These are phyloP conservation scores for Macrotyloma uniflorum DNA, from an alignment of 306 rosid species.

Conservation along the genomic window DNA sequence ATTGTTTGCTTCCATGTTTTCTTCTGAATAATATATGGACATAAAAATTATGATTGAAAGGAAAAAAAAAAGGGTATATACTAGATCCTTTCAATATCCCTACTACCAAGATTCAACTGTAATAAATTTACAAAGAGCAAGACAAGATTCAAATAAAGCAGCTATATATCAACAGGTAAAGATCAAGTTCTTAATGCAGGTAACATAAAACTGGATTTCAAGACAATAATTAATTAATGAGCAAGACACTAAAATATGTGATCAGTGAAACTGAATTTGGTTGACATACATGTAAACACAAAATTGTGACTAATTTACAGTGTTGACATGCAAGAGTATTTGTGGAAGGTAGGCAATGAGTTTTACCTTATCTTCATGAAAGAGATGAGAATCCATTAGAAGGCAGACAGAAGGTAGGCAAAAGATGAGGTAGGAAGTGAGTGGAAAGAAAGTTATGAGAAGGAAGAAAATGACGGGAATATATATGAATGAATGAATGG, in stretches of 20 bases:
- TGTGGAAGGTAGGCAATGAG: neutral
- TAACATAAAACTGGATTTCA: neutral
- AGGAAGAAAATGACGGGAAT: neutral
- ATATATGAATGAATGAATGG: neutral
- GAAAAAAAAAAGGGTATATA: neutral
- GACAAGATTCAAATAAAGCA: conserved; percentile 1
- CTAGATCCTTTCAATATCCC: neutral
- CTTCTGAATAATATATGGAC: conserved; percentile 45
- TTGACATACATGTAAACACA: neutral
- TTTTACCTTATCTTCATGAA: conserved; percentile 29
- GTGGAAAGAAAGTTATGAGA: neutral
- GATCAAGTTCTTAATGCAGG: neutral
- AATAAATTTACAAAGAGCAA: neutral
- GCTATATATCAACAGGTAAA: neutral
- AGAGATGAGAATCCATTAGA: conserved; percentile 46
- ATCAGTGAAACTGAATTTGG: conserved; percentile 1
- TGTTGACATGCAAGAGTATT: neutral
- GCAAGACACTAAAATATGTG: neutral
- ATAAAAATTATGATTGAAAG: neutral
- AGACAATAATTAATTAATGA: neutral
- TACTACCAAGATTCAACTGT: neutral
- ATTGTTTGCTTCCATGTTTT: conserved; percentile 68
- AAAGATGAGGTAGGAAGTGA: conserved; percentile 2
- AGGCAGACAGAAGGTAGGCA: neutral
- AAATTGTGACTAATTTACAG: neutral